Evolutionary conservation across 169 alveolate species (phyloP), one percentile per base, ranked within the genome.

Genomic region (Plasmodium cynomolgi): DNA sequence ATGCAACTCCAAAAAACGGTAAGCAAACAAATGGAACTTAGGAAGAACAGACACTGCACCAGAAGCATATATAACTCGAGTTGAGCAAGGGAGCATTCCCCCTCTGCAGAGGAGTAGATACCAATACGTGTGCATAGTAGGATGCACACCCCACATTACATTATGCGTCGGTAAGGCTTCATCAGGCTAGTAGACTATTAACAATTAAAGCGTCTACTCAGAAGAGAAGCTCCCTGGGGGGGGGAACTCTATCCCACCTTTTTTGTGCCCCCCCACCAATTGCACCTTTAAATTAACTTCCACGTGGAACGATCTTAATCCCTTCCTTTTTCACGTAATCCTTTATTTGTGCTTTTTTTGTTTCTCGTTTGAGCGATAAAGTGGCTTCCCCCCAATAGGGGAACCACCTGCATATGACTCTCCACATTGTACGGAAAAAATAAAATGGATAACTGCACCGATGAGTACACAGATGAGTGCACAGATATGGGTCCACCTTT

Each of bases 1-100:
- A 94, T 97, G 50, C 97, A 97, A 92, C 95, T 98, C 41, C 97
- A 98, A 93, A 97, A 96, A 84, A 84, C 97, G 31, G 97, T 97
- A 44, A 93, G 72, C 33, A 94, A 73, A 95, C 97, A 96, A 93
- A 83, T 92, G 93, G 94, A 90, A 37, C 20, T 90, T 37, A 9
- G 71, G 26, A 90, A 68, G 37, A 81, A 79, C 50, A 92, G 73
- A 44, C 81, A 90, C 29, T 37, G 56, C 73, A 37, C 50, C 33
- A 75, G 56, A 75, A 75, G n/a, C n/a, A 37, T 80, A 29, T 80
- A 44, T 17, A 80, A 80, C 72, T 13, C 26, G 41, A 80, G 23
- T 23, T 80, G 85, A 80, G 26, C 33, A 41, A n/a, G 85, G 13
- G 50, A 80, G 6, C 26, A 80, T 80, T 37, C 33, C 15, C 29